Percentiles rank a stretch among this genome's conserved stretches.
These are phyloP conservation scores for Phytophthora multivora DNA, from an alignment of 352 stramenopile species.

Conservation along the genomic window DNA sequence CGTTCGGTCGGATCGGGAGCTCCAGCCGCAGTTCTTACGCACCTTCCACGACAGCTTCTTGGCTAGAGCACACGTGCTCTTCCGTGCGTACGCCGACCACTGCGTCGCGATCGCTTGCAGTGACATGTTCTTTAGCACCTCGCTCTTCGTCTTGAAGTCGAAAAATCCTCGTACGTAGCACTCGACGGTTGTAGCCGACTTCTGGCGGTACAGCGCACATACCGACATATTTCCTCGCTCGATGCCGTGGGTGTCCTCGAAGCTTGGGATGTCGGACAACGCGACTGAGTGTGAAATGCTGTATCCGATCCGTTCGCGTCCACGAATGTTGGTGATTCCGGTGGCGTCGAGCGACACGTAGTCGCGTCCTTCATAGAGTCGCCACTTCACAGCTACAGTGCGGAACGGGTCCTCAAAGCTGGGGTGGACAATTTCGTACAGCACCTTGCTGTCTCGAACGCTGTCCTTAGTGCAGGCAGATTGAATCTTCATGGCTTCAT, in stretches of 20 bases:
- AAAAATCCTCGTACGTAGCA: constrained; percentile 54
- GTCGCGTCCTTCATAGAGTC: constrained; percentile 39
- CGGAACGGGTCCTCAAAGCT: constrained; percentile 62
- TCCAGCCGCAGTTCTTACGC: constrained; percentile 39
- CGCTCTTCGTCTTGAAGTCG: constrained; percentile 39
- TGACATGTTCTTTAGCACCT: constrained; percentile 36
- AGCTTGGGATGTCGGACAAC: constrained; percentile 36
- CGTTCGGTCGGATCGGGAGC: constrained; percentile 25
- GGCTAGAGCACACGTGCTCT: constrained; percentile 35
- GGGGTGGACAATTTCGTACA: constrained; percentile 51
- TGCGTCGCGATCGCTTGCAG: constrained; percentile 37
- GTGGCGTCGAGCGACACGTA: constrained; percentile 44
- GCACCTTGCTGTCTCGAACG: constrained; percentile 52
- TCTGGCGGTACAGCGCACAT: constrained; percentile 46
- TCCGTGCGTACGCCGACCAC: constrained; percentile 39
- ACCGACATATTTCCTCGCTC: constrained; percentile 55
- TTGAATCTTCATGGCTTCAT: constrained; percentile 54
- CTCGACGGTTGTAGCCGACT: constrained; percentile 37
- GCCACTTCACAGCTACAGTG: constrained; percentile 44
- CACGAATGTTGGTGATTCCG: constrained; percentile 27
- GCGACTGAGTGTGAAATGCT: constrained; percentile 48
- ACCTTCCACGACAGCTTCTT: constrained; percentile 46
- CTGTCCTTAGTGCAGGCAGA: constrained; percentile 54
- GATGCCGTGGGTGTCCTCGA: constrained; percentile 34
- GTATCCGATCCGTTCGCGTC: constrained; percentile 46